A percentile compares a stretch with the other conserved stretches of the same genome.
Conservation (phyloP, 2,329 filamentous ascomycete genomes). For the Diaporthe citri region DNA sequence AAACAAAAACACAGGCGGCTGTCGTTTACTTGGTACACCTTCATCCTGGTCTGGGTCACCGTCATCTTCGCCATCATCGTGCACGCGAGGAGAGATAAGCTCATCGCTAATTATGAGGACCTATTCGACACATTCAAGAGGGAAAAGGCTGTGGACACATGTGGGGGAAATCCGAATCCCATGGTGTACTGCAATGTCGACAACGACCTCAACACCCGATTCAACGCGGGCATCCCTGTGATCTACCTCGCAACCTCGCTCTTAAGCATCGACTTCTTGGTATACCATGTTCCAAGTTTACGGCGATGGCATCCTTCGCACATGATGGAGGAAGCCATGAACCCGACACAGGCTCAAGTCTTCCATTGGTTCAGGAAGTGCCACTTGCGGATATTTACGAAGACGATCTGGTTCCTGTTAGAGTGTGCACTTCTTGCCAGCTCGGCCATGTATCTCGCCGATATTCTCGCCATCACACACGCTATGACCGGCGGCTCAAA, state of each 20-base stretch:
- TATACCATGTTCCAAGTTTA: background rate
- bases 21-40: constrained; percentile 7
- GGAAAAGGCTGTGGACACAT: background rate
- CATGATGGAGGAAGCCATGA: background rate
- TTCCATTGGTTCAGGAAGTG: background rate
- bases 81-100: background rate
- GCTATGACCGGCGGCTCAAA: constrained; percentile 14
- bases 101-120: constrained; percentile 4
- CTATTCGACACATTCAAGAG: background rate
- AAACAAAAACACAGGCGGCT: background rate
- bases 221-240: background rate
- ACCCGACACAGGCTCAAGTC: background rate
- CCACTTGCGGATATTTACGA: background rate
- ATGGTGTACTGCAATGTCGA: constrained; percentile 33
- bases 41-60: constrained; percentile 28
- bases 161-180: constrained; percentile 13
- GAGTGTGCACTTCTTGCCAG: background rate
- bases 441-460: background rate
- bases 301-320: background rate
- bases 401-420: background rate
- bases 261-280: constrained; percentile 16
- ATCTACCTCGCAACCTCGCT: background rate
- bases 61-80: background rate
- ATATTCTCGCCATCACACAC: background rate
- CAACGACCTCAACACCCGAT: background rate